These are phyloP conservation scores for Boletus eberwhitei DNA, from an alignment of 768 basidiomycete genomes.

Conservation along the genomic window DNA sequence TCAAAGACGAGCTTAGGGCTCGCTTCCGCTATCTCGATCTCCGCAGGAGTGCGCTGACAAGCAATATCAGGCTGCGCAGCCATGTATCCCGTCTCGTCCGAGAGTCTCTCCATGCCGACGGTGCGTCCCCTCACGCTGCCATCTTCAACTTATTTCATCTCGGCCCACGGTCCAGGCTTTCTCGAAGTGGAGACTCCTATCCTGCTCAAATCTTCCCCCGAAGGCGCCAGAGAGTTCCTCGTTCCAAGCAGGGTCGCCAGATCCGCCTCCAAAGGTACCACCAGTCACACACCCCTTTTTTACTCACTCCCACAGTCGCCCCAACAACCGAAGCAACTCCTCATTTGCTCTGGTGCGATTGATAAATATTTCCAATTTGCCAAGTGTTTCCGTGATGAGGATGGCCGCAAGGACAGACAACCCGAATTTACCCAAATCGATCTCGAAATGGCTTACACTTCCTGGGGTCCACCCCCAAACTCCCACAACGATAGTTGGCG, in stretches of 20 bases:
- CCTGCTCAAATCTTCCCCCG: conserved; percentile 86
- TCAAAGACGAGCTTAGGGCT: conserved; percentile 82
- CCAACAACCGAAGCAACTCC: conserved; percentile 92
- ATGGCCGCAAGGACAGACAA: conserved; percentile 90
- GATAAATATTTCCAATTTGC: conserved; percentile 93
- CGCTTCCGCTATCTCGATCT: conserved; percentile 89
- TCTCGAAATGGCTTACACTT: conserved; percentile 93
- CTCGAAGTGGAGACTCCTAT: conserved; percentile 92
- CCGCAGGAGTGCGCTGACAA: conserved; percentile 65
- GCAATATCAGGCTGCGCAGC: conserved; percentile 80
- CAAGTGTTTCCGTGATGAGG: conserved; percentile 93
- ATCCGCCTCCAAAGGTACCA: conserved; percentile 25
- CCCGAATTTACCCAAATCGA: conserved; percentile 98
- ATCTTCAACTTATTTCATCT: conserved; percentile 8
- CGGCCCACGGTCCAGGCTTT: conserved; percentile 55
- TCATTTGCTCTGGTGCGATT: conserved; percentile 87
- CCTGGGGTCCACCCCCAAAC: conserved; percentile 53
- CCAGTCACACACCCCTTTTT: conserved; percentile 46
- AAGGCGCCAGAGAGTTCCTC: conserved; percentile 92
- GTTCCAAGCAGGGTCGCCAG: conserved; percentile 68
- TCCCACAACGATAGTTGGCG: conserved; percentile 53
- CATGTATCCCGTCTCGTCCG: conserved; percentile 78
- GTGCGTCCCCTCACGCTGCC: conserved; percentile 38
- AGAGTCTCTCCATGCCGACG: conserved; percentile 66
- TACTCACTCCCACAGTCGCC: conserved; percentile 94